Conservation (phyloP, 1,284 basidiomycete genomes). For the Pseudozyma flocculosa region DNA sequence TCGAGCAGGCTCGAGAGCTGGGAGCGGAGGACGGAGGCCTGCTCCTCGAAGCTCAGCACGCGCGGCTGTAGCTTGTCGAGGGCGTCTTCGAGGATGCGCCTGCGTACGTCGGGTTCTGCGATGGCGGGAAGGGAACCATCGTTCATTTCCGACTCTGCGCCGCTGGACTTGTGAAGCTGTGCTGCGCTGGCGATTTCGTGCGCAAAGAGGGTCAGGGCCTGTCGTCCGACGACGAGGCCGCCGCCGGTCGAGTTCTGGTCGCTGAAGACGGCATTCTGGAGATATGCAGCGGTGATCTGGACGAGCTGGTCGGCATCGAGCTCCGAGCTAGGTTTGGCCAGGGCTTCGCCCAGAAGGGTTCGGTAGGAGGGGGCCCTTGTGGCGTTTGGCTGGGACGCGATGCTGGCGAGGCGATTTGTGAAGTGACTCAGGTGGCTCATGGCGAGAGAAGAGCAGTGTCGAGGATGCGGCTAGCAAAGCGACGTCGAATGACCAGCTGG, state of each 20-base stretch:
- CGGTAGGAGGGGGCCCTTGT: slow-evolving; percentile 16
- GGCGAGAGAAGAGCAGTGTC: too few species aligned
- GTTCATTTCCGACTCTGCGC: slow-evolving; percentile 10
- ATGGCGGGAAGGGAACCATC: slow-evolving; percentile 30
- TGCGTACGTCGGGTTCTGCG: slow-evolving; percentile 26
- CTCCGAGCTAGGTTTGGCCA: slow-evolving; percentile 13
- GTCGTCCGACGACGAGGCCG: slow-evolving; percentile 78
- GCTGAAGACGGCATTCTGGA: slow-evolving; percentile 74
- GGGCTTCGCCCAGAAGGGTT: slow-evolving; percentile 12
- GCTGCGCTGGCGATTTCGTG: slow-evolving; percentile 60
- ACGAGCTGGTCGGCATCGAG: slow-evolving; percentile 15
- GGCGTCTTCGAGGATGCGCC: slow-evolving; percentile 70
- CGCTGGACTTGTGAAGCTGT: slow-evolving; percentile 14
- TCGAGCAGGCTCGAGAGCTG: slow-evolving; percentile 87
- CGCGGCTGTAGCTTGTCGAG: slow-evolving; percentile 72
- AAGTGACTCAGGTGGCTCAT: too few species aligned
- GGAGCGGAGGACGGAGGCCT: slow-evolving; percentile 81
- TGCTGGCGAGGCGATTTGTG: background rate
- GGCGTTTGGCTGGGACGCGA: slow-evolving; percentile 23
- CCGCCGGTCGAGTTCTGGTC: slow-evolving; percentile 64
- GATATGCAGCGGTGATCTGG: slow-evolving; percentile 60
- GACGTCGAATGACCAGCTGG: too few species aligned
- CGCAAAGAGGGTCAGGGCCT: slow-evolving; percentile 76
- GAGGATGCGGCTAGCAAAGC: too few species aligned
- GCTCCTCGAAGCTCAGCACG: slow-evolving; percentile 84